Percentiles rank a stretch among this genome's conserved stretches.
These are phyloP conservation scores for Durotheca rogersii DNA, from an alignment of 495 filamentous ascomycete genomes.

Conservation along the genomic window DNA sequence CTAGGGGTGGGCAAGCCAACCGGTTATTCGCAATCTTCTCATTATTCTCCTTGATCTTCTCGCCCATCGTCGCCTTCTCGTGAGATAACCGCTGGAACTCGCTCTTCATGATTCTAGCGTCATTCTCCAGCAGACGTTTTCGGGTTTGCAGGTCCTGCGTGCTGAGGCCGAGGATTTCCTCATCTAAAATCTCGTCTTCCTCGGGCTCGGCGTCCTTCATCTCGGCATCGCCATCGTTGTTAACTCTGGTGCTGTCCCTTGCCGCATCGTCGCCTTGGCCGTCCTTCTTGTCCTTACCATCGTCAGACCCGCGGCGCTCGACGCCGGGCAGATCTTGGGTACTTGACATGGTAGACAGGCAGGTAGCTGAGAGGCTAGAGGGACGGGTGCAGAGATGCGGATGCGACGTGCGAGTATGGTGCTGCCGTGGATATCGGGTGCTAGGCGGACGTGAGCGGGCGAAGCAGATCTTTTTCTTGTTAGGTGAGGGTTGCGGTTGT, in stretches of 20 bases:
- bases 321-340: slow-evolving; percentile 71
- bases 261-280: slow-evolving; percentile 64
- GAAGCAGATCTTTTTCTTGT: neutral
- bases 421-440: too few relatives aligned
- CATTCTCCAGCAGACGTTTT: slow-evolving; percentile 89
- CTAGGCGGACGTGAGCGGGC: too few relatives aligned
- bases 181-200: slow-evolving; percentile 80
- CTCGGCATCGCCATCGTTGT: slow-evolving; percentile 72
- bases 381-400: neutral
- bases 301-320: slow-evolving; percentile 74
- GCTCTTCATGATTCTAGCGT: slow-evolving; percentile 97
- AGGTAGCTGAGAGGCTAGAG: neutral
- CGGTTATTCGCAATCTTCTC: slow-evolving; percentile 99
- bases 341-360: slow-evolving; percentile 65
- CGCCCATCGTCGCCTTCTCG: slow-evolving; percentile 90
- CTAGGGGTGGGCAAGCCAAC: slow-evolving; percentile 49
- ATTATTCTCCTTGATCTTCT: slow-evolving; percentile 98
- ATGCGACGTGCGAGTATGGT: too few relatives aligned
- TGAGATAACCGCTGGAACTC: slow-evolving; percentile 92
- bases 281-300: slow-evolving; percentile 66
- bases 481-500: neutral
- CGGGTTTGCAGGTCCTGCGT: slow-evolving; percentile 91
- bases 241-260: slow-evolving; percentile 62
- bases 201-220: slow-evolving; percentile 79
- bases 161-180: slow-evolving; percentile 84